Base-by-base conservation (phyloP, 176 grass and related monocot species). In the Elymus sibiricus region DNA sequence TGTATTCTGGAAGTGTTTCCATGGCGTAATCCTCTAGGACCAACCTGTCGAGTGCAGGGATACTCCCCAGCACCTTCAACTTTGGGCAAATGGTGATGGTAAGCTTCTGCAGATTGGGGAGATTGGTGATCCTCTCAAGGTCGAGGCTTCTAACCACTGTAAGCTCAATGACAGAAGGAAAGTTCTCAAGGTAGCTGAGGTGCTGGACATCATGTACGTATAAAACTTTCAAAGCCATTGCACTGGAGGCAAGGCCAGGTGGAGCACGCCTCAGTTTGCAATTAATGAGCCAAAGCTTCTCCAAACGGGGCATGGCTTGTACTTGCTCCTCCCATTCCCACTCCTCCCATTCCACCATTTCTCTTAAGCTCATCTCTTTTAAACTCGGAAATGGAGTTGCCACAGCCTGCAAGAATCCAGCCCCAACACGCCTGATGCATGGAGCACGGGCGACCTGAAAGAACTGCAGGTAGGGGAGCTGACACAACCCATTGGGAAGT, bases 191-290 rank as follows among this genome's bases (percentile, higher is more conserved):
- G 3, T 16, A 17, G 47, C 15, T 17, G 1, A 86, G 73, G 40
- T 26, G 6, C 1, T 79, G 10, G 11, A 53, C 32, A 1, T 28
- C 4, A 0, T 61, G 0, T 13, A 62, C 12, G 2, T 0, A 0
- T 56, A 85, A 56, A 0, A 11, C 14, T 14, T 53, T 61, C 42
- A 86, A 16, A 28, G 32, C 17, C 38, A 35, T 73, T 22, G 73
- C 73, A 65, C 67, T 42, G 55, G 7, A 68, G 37, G 78, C 37
- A 28, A 86, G 76, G 0, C 84, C 65, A 17, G 13, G 35, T 17
- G 84, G 76, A 25, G 80, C 4, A 10, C 11, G 21, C 39, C 13
- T 35, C 9, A 79, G 37, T 22, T 46, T 73, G 78, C 84, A 86
- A 0, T 3, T 9, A 11, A 1, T 6, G 42, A 86, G 13, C 4